Evolutionary conservation across 352 stramenopile species (phyloP), one percentile per base, ranked within the genome.

Genomic region (Phytopythium sindhum): DNA sequence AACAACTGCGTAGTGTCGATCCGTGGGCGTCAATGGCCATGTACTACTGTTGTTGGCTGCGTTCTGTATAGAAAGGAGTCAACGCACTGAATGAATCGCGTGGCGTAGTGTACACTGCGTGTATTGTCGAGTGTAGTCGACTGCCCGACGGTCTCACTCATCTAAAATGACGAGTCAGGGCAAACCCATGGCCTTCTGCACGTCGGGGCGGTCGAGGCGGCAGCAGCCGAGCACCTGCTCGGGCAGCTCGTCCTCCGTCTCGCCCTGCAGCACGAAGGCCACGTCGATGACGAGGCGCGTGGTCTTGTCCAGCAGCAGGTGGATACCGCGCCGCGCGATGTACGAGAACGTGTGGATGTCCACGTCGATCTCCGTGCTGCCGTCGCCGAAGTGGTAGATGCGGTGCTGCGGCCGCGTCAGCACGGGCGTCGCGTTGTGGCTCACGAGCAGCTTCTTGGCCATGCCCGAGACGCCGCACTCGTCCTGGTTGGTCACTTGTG

Each of bases 211-310:
- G 61, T 95, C 84, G 28, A 96, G 75, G 31, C 88, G 83, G 58
- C 83, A 93, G 63, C 89, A 94, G 39, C 85, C 89, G 2, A 97
- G 73, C 42, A 95, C 79, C 64, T 88, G 84, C 67, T 97, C 89
- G 1, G 89, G 89, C 28, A 97, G 65, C 57, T 97, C 88, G 31
- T 96, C 84, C 23, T 96, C 86, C 1, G 81, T 84, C 65, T 97
- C 88, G 35, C 89, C 88, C 65, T 96, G 86, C 15, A 97, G 74
- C 19, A 95, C 86, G 61, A 95, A 95, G 0, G 78, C 84, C 10
- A 97, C 75, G 73, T 97, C 89, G 61, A 97, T 92, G 47, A 97
- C 83, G 23, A 97, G 69, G 31, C 79, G 76, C 37, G 81, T 69
- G 5, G 75, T 88, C 74, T 90, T 93, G 77, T 93, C 81, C 17